Base-by-base conservation (phyloP, 2,329 filamentous ascomycete genomes). In the Cytospora piceae region DNA sequence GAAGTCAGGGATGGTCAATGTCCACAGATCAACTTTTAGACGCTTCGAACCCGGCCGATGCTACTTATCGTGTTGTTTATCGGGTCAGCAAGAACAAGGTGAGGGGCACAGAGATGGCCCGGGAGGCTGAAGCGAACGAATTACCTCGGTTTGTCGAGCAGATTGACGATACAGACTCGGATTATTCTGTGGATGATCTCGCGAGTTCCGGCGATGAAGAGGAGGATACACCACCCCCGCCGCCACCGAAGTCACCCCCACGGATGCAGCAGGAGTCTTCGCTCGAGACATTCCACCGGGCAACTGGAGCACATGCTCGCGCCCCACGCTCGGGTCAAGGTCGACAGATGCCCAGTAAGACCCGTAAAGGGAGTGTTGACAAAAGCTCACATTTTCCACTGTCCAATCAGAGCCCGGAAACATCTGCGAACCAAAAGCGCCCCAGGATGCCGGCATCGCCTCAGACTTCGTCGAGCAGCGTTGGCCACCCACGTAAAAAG, bases 41-140 rank as follows among this genome's bases (percentile, higher is more conserved):
- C 4, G 58, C 32, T 68, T 31, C 32, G 12, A 67, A 24, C 65
- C 68, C 64, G 65, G 72, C 5, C 3, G 32, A 58, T 34, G 72
- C 77, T 2, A 80, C 77, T 0, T 87, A 86, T 67, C 81, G 85
- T 22, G 81, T 88, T 4, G 86, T 89, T 0, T 89, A 89, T 70
- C 82, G 81, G 39, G 82, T 87, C 68, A 84, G 81, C 68, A 84
- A 80, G 67, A 86, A 81, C 71, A 85, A 76, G 71, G 77, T 81
- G 32, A 77, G 75, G 51, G 81, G 72, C 20, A 81, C 78, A 0
- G 71, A 71, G 14, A 72, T 73, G 53, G 71, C 73, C n/a, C 70
- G 70, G 34, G 72, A 72, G 12, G 71, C 73, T 8, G 70, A 67
- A n/a, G 66, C 65, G 22, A 29, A 63, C 20, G 59, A 65, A 17